Percentiles rank a stretch among this genome's conserved stretches.
These are phyloP conservation scores for Metroxylon sagu DNA, from an alignment of 176 grass and related monocot genomes.

Conservation along the genomic window DNA sequence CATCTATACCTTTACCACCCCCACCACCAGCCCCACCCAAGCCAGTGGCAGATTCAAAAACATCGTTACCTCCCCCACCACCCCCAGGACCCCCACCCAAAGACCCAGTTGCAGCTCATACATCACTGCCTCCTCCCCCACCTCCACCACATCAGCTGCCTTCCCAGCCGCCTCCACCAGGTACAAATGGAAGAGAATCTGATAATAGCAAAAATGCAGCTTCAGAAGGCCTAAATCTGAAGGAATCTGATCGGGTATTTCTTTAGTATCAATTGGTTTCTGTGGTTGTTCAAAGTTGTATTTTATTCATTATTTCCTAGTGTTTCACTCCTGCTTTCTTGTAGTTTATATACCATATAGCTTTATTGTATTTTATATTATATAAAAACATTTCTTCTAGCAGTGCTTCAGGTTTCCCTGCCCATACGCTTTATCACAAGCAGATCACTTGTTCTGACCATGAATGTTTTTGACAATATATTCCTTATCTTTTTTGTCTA, in stretches of 20 bases:
- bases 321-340: no score
- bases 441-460: no score
- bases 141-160: constrained; percentile 55
- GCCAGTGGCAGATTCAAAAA: constrained; percentile 1
- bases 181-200: constrained; percentile 23
- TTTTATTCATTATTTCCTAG: no score
- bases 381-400: no score
- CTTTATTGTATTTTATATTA: no score
- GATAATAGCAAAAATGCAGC: constrained; percentile 25
- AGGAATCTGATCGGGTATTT: constrained; percentile 42
- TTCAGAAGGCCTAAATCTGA: constrained; percentile 27
- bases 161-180: constrained; percentile 36
- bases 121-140: constrained; percentile 41
- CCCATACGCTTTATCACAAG: no score
- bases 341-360: no score
- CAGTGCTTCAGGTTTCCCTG: no score
- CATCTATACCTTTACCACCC: constrained; percentile 7
- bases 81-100: constrained; percentile 58
- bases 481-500: no score
- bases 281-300: no score
- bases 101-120: constrained; percentile 44
- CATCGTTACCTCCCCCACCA: constrained; percentile 59
- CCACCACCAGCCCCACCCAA: constrained; percentile 5
- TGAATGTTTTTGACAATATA: no score
- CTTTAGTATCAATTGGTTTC: background rate